Evolutionary conservation across 2,329 filamentous ascomycete genomes (phyloP).

Genomic region (Penicillium sp.): DNA sequence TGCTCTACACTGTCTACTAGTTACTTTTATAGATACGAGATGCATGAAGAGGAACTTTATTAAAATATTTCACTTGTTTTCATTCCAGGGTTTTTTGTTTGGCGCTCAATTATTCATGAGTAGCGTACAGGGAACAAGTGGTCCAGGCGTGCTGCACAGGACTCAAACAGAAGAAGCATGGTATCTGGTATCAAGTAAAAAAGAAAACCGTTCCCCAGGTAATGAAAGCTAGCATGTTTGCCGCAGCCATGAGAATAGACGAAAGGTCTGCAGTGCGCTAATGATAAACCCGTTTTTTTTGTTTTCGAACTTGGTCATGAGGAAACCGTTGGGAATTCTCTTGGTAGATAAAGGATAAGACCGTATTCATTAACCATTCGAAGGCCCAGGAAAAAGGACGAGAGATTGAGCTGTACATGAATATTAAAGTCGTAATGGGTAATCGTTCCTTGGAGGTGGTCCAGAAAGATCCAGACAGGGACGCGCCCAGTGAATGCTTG

Average conservation of each 20-base stretch:
- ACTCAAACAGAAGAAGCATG: slow-evolving; percentile 21
- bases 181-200: slow-evolving; percentile 33
- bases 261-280: slow-evolving; percentile 14
- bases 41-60: slow-evolving; percentile 2
- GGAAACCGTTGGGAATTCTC: slow-evolving; percentile 3
- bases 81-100: slow-evolving; percentile 11
- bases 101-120: slow-evolving; percentile 8
- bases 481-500: slow-evolving; percentile 34
- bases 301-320: slow-evolving; percentile 8
- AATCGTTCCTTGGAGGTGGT: slow-evolving; percentile 14
- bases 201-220: slow-evolving; percentile 1
- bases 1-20: neutral
- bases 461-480: slow-evolving; percentile 24
- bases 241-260: slow-evolving; percentile 6
- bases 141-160: slow-evolving; percentile 8
- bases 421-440: slow-evolving; percentile 29
- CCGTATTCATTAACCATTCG: slow-evolving; percentile 15
- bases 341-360: slow-evolving; percentile 2
- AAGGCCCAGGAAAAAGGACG: slow-evolving; percentile 12
- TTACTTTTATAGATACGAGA: slow-evolving; percentile 4
- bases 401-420: slow-evolving; percentile 34
- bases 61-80: slow-evolving; percentile 6
- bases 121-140: slow-evolving; percentile 23
- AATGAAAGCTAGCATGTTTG: slow-evolving; percentile 16
- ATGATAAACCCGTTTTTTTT: slow-evolving; percentile 20